phyloP scores from a whole-genome alignment of 73 alveolate species.

The Uronychia binucleata region DNA sequence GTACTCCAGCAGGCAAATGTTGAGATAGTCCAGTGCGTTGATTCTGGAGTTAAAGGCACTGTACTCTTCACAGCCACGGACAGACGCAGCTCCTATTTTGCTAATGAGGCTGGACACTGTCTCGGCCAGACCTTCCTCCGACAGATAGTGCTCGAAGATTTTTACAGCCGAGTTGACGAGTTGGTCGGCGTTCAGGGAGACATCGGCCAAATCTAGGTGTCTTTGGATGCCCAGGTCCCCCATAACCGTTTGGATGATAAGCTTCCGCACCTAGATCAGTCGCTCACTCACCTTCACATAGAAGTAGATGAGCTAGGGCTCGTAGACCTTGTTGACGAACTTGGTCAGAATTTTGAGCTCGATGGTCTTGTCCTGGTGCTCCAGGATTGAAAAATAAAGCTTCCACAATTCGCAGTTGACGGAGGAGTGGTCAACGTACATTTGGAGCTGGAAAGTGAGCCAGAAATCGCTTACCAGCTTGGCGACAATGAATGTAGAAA shows the following conservation, averaged over 20 bases:
- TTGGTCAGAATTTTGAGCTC: neutral
- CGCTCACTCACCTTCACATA: neutral
- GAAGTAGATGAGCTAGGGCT: neutral
- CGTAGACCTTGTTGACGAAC: neutral
- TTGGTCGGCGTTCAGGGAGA: neutral
- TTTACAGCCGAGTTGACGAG: neutral
- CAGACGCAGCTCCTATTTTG: neutral
- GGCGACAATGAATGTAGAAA: neutral
- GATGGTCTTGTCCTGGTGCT: neutral
- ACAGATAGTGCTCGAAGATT: neutral
- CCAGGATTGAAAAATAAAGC: neutral
- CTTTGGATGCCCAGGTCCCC: neutral
- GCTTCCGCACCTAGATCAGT: neutral
- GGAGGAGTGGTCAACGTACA: neutral
- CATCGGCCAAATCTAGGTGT: neutral
- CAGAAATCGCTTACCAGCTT: neutral
- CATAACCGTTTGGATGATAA: neutral
- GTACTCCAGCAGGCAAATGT: neutral
- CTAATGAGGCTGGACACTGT: neutral
- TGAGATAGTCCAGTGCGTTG: neutral
- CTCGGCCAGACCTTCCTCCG: neutral
- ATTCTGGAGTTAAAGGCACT: neutral
- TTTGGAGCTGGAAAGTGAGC: neutral
- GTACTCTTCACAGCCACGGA: neutral
- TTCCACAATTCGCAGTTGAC: neutral